Percentiles rank a stretch among this genome's conserved stretches.
Evolutionary conservation across 2,329 filamentous ascomycete species (phyloP).

Genomic region (Fusarium multiceps): DNA sequence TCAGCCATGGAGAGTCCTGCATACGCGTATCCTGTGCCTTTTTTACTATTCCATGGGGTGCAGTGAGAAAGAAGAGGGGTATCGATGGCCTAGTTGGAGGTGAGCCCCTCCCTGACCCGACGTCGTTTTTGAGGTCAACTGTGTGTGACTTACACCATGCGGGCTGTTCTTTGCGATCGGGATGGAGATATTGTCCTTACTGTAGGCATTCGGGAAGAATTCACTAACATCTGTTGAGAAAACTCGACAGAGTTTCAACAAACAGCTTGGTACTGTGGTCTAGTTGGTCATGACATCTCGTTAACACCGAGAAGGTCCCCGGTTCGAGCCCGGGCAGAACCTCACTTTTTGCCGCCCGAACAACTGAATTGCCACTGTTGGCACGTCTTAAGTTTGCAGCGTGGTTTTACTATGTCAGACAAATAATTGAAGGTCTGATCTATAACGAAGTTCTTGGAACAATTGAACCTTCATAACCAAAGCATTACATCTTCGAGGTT

Average conservation of each 20-base stretch:
- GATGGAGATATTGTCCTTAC: rapidly evolving
- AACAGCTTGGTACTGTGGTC: background rate
- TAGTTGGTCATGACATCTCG: background rate
- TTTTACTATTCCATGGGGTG: background rate
- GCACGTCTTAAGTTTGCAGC: too few relatives aligned
- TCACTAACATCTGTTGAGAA: too few relatives aligned
- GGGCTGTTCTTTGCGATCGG: background rate
- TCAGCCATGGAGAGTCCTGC: background rate
- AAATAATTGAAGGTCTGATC: too few relatives aligned
- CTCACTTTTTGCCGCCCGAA: background rate
- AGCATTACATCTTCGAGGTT: too few relatives aligned
- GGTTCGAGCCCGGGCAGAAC: background rate
- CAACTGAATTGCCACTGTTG: too few relatives aligned
- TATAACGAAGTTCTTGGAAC: too few relatives aligned
- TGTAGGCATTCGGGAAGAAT: too few relatives aligned
- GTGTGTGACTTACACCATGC: rapidly evolving
- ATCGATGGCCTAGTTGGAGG: too few relatives aligned
- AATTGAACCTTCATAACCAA: too few relatives aligned
- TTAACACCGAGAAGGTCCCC: background rate
- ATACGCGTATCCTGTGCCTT: background rate
- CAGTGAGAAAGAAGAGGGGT: background rate
- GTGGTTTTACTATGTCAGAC: too few relatives aligned
- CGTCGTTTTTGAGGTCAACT: background rate
- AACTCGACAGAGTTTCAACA: background rate
- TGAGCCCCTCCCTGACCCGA: too few relatives aligned